A percentile compares a stretch with the other conserved stretches of the same genome.
These are phyloP conservation scores for Ganoderma sinense DNA, from an alignment of 1,284 basidiomycete genomes.

Conservation along the genomic window DNA sequence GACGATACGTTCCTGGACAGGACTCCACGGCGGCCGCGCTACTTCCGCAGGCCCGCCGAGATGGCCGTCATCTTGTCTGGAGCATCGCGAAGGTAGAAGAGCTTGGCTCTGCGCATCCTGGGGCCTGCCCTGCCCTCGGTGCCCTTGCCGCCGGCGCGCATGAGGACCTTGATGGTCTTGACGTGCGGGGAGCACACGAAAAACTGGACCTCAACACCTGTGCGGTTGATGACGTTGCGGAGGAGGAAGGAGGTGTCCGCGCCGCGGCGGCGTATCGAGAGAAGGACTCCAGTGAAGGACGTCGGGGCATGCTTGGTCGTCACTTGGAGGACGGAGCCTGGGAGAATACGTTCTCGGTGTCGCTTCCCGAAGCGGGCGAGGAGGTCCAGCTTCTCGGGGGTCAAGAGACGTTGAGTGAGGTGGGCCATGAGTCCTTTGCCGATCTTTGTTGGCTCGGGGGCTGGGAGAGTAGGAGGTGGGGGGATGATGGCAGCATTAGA, in stretches of 20 bases:
- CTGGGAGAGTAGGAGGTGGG: slow-evolving; percentile 51
- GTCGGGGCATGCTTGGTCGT: slow-evolving; percentile 75
- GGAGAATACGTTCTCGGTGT: slow-evolving; percentile 70
- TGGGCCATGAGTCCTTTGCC: slow-evolving; percentile 86
- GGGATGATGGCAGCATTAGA: slow-evolving; percentile 71
- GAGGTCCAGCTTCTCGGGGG: slow-evolving; percentile 73
- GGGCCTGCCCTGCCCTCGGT: slow-evolving; percentile 52
- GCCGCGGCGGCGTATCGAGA: slow-evolving; percentile 82
- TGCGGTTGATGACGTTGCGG: slow-evolving; percentile 88
- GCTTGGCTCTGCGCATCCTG: slow-evolving; percentile 75
- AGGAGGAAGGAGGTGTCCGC: slow-evolving; percentile 85
- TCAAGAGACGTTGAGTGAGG: slow-evolving; percentile 70
- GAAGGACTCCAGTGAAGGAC: slow-evolving; percentile 86
- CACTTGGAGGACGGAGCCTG: slow-evolving; percentile 86
- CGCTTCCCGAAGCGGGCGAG: slow-evolving; percentile 76
- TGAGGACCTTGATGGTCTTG: slow-evolving; percentile 83
- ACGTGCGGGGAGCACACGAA: slow-evolving; percentile 85
- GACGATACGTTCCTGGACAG: background rate
- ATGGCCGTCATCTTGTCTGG: slow-evolving; percentile 85
- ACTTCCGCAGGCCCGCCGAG: slow-evolving; percentile 57
- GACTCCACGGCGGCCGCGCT: slow-evolving; percentile 8
- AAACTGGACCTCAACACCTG: slow-evolving; percentile 91
- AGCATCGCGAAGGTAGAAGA: slow-evolving; percentile 80
- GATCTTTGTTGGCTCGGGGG: slow-evolving; percentile 56
- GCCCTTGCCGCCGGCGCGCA: slow-evolving; percentile 51